Evolutionary conservation across 2,329 filamentous ascomycete genomes (phyloP), one percentile per base, ranked within the genome.

Genomic region (Byssothecium circinans): DNA sequence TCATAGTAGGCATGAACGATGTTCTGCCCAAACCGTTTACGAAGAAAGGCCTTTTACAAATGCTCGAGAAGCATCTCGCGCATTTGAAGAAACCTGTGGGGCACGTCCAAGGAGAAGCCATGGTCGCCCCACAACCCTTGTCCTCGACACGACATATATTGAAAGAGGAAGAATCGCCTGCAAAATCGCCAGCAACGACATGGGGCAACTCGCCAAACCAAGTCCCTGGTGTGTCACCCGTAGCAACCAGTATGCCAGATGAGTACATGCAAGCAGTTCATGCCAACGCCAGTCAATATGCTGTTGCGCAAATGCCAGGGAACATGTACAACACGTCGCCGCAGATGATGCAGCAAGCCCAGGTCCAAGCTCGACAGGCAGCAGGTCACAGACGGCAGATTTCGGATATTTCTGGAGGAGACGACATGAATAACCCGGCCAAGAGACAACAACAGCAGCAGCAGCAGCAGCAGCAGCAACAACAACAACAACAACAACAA

Each of bases 11-110:
- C 35, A 96, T 99, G 91, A 95, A 96, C 65, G 94, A 96, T 65
- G 92, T 99, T 15, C 76, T 99, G 50, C 92, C 94, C 0, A 99
- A 99, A 67, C 94, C 94, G 0, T 99, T 99, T 69, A 99, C 94
- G 1, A 87, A 87, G 58, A 81, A 88, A 35, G 92, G 91, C 0
- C 75, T 96, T 25, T 75, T 96, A 22, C 78, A 83, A 27, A 82
- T 95, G 74, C 79, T 99, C 23, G 89, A 94, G 71, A 95, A 92
- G 65, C 90, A 96, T 66, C 78, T 97, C 41, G 81, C 83, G n/a
- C 87, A 91, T 66, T 79, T 96, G 51, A 85, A 95, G 65, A 90
- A 89, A 64, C 81, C 83, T 48, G 40, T 56, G 17, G 56, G 61
- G 4, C 64, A 58, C 50, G 71, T 69, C 38, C 36, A 25, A 17